A percentile compares a stretch with the other conserved stretches of the same genome.
Evolutionary conservation across 2,329 filamentous ascomycete species (phyloP).

Genomic region (Rutstroemia sydowiana): DNA sequence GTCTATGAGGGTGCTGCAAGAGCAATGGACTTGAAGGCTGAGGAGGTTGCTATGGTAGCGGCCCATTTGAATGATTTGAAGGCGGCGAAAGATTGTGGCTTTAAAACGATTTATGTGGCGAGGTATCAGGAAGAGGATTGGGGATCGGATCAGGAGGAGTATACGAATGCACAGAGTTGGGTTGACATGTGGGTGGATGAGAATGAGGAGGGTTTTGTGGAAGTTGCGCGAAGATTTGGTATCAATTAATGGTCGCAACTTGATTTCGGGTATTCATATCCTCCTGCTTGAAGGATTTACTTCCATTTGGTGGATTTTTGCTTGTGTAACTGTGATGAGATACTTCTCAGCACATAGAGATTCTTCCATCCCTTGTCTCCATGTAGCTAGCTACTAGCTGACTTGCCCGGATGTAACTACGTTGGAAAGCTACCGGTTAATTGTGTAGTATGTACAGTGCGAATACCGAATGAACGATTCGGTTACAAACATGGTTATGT

Average conservation of each 20-base stretch:
- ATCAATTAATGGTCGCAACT: too few relatives aligned
- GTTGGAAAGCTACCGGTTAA: neutral
- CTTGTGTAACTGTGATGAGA: neutral
- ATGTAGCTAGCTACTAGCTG: neutral
- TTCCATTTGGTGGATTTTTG: slow-evolving; percentile 9
- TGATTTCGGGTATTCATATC: neutral
- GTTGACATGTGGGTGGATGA: slow-evolving; percentile 56
- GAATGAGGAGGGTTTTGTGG: slow-evolving; percentile 44
- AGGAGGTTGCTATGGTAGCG: slow-evolving; percentile 61
- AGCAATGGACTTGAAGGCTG: slow-evolving; percentile 44
- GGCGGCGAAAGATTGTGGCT: slow-evolving; percentile 55
- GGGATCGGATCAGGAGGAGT: slow-evolving; percentile 41
- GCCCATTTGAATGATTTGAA: slow-evolving; percentile 64
- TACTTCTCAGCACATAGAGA: neutral
- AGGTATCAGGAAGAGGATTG: slow-evolving; percentile 58
- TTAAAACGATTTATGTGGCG: slow-evolving; percentile 60
- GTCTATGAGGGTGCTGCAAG: slow-evolving; percentile 63
- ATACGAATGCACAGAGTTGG: slow-evolving; percentile 48
- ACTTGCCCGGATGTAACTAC: neutral
- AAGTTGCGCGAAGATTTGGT: slow-evolving; percentile 41
- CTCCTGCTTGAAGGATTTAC: too few relatives aligned
- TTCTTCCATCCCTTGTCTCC: neutral
- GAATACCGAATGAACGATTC: neutral
- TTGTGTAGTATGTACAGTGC: neutral
- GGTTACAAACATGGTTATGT: too few relatives aligned